Evolutionary conservation across 192 early-diverging fungal genomes (phyloP).

Genomic region (Rhizophagus sp.): DNA sequence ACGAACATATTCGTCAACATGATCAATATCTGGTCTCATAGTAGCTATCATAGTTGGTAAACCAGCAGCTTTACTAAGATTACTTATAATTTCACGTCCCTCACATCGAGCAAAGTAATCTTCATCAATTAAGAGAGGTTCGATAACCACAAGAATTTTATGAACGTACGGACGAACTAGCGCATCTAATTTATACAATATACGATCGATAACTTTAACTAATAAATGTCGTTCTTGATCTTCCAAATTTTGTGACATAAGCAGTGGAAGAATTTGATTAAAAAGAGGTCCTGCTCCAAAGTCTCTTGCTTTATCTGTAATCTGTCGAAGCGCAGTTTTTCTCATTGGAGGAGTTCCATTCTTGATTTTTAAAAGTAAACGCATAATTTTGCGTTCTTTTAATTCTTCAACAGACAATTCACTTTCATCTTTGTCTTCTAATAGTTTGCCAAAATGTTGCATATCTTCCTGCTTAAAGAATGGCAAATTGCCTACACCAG

Average conservation of each 20-base stretch:
- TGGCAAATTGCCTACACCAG: constrained; percentile 83
- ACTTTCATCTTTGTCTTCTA: constrained; percentile 83
- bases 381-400: constrained; percentile 96
- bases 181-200: constrained; percentile 94
- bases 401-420: constrained; percentile 82
- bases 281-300: constrained; percentile 94
- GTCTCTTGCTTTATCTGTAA: constrained; percentile 94
- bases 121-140: constrained; percentile 95
- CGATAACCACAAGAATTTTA: constrained; percentile 98
- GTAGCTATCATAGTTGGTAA: constrained; percentile 97
- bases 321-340: constrained; percentile 90
- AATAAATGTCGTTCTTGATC: constrained; percentile 98
- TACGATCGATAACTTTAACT: constrained; percentile 97
- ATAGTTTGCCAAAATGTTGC: constrained; percentile 93
- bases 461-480: constrained; percentile 97
- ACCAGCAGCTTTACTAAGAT: constrained; percentile 96
- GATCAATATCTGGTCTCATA: constrained; percentile 96
- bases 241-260: constrained; percentile 97
- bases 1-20: constrained; percentile 96
- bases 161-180: constrained; percentile 95
- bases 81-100: constrained; percentile 97
- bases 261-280: constrained; percentile 92
- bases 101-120: constrained; percentile 95
- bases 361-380: constrained; percentile 95
- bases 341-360: constrained; percentile 96